phyloP scores from a whole-genome alignment of 2,329 filamentous ascomycete species.

The Neocucurbitaria cava region DNA sequence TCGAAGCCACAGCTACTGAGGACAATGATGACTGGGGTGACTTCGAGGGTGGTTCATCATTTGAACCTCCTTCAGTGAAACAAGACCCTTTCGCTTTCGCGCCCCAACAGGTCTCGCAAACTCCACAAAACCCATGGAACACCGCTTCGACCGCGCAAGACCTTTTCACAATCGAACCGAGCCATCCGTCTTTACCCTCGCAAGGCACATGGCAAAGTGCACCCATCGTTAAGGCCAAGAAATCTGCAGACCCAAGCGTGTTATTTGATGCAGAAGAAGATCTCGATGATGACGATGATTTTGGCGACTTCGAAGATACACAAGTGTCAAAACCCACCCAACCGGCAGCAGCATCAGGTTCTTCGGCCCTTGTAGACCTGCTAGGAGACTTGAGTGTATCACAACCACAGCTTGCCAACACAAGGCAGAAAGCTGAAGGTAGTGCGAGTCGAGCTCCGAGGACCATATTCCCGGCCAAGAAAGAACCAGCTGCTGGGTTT shows the following conservation, averaged over 20 bases:
- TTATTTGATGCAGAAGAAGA: slow-evolving; percentile 51
- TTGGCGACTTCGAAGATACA: slow-evolving; percentile 45
- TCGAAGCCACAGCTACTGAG: slow-evolving; percentile 13
- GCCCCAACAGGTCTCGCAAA: slow-evolving; percentile 13
- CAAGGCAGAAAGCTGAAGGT: neutral
- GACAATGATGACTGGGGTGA: slow-evolving; percentile 52
- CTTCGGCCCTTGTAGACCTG: slow-evolving; percentile 33
- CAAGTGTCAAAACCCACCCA: slow-evolving; percentile 8
- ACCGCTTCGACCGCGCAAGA: slow-evolving; percentile 11
- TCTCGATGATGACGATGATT: slow-evolving; percentile 45
- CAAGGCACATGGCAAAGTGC: slow-evolving; percentile 33
- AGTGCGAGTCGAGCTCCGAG: neutral
- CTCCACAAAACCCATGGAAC: slow-evolving; percentile 16
- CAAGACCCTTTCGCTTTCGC: slow-evolving; percentile 28
- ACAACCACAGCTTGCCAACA: slow-evolving; percentile 16
- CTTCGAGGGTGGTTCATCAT: slow-evolving; percentile 43
- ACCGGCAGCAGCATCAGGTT: slow-evolving; percentile 6
- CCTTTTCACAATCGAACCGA: slow-evolving; percentile 17
- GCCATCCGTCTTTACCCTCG: slow-evolving; percentile 7
- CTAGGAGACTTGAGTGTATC: slow-evolving; percentile 36
- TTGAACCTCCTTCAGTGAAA: slow-evolving; percentile 15
- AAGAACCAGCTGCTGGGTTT: slow-evolving; percentile 17
- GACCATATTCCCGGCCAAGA: slow-evolving; percentile 9
- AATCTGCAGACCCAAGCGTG: slow-evolving; percentile 45
- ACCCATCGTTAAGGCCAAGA: slow-evolving; percentile 39